A percentile compares a stretch with the other conserved stretches of the same genome.
Evolutionary conservation across 805 yeast species (phyloP).

Genomic region (Saturnispora silvae): DNA sequence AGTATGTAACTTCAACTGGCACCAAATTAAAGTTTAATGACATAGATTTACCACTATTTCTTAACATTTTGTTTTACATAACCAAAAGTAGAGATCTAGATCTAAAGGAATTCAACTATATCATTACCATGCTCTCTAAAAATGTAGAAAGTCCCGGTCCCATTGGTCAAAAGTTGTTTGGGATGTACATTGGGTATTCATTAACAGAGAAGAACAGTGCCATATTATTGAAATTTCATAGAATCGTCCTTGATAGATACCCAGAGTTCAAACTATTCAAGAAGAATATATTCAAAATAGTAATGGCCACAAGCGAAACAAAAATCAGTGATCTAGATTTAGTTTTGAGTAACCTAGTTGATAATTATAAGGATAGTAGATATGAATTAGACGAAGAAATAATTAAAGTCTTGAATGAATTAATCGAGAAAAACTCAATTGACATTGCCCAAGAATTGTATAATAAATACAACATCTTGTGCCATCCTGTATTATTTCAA

Average conservation of each 20-base stretch:
- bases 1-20: no score
- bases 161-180: no score
- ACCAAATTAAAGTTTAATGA: background rate
- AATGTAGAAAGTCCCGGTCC: no score
- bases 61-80: constrained; percentile 6
- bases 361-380: background rate
- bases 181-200: constrained; percentile 8
- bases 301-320: constrained; percentile 8
- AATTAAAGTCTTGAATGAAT: constrained; percentile 7
- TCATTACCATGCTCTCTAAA: constrained; percentile 2
- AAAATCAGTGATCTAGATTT: constrained; percentile 9
- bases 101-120: constrained; percentile 4
- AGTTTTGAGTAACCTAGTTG: constrained; percentile 6
- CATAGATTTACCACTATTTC: constrained; percentile 5
- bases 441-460: constrained; percentile 13
- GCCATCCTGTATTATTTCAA: constrained; percentile 6
- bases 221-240: constrained; percentile 9
- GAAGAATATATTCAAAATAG: constrained; percentile 1
- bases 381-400: constrained; percentile 5
- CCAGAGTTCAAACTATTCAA: constrained; percentile 10
- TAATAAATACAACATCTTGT: constrained; percentile 5
- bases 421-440: constrained; percentile 6
- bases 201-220: constrained; percentile 10
- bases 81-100: constrained; percentile 4
- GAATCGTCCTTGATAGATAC: constrained; percentile 4